Percentiles rank a stretch among this genome's conserved stretches.
These are phyloP conservation scores for Sclerotinia trifoliorum DNA, from an alignment of 2,329 filamentous ascomycete genomes.

Conservation along the genomic window DNA sequence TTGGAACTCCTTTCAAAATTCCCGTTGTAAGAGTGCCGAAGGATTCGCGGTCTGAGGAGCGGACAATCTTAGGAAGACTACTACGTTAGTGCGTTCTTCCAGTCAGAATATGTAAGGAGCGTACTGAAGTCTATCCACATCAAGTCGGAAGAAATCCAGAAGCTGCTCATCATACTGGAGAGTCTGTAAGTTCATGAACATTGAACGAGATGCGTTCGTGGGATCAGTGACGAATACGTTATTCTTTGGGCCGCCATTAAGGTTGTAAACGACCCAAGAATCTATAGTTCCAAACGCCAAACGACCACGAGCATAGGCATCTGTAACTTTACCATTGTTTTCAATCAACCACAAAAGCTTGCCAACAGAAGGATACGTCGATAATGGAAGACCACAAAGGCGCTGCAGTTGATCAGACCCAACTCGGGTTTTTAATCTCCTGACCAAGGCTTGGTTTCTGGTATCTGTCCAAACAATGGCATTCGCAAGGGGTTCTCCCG, in stretches of 20 bases:
- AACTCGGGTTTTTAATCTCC: constrained; percentile 67
- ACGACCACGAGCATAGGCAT: constrained; percentile 73
- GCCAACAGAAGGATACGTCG: constrained; percentile 83
- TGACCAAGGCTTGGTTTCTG: constrained; percentile 68
- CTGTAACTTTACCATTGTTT: constrained; percentile 65
- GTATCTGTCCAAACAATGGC: constrained; percentile 92
- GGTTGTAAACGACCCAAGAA: constrained; percentile 80
- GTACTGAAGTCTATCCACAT: constrained; percentile 47
- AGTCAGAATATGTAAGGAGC: neutral
- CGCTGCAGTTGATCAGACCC: constrained; percentile 68
- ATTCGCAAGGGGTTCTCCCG: constrained; percentile 77
- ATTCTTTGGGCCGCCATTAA: constrained; percentile 70
- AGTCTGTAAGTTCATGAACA: constrained; percentile 89
- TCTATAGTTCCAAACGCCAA: constrained; percentile 86
- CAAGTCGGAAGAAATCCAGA: constrained; percentile 75
- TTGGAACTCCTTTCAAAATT: constrained; percentile 62
- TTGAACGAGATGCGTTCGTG: constrained; percentile 85
- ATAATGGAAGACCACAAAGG: constrained; percentile 77
- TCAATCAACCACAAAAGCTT: constrained; percentile 82
- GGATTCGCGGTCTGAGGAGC: constrained; percentile 65
- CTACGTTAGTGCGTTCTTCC: neutral
- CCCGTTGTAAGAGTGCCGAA: constrained; percentile 66
- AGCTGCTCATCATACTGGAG: constrained; percentile 76
- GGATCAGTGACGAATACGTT: constrained; percentile 77
- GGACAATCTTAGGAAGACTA: constrained; percentile 73